A percentile compares a stretch with the other conserved stretches of the same genome.
These are phyloP conservation scores for Monilinia laxa DNA, from an alignment of 2,329 filamentous ascomycete species.

Conservation along the genomic window DNA sequence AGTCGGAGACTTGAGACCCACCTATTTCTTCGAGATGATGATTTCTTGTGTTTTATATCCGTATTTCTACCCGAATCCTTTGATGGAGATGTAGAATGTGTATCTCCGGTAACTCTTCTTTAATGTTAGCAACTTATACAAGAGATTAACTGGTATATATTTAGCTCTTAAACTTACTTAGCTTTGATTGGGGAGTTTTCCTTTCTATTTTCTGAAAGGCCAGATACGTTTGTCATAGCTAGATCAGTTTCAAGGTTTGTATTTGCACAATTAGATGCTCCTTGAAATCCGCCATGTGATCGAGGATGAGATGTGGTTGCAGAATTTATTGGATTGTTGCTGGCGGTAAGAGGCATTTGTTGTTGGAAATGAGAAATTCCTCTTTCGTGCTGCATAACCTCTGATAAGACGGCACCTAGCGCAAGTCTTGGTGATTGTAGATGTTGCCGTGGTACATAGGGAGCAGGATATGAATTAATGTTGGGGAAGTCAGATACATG, in stretches of 20 bases:
- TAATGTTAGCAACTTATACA: neutral
- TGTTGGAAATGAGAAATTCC: constrained; percentile 16
- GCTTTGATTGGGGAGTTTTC: constrained; percentile 22
- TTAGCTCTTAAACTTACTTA: neutral
- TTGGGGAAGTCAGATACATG: neutral
- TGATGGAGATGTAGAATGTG: neutral
- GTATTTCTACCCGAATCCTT: neutral
- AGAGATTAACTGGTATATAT: neutral
- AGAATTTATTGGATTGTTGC: neutral
- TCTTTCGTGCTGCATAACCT: constrained; percentile 22
- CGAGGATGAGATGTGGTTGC: neutral
- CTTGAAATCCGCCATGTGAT: neutral
- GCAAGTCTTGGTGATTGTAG: neutral
- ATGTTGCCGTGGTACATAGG: neutral
- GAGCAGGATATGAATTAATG: neutral
- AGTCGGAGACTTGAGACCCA: constrained; percentile 8
- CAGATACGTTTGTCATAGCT: neutral
- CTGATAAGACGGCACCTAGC: constrained; percentile 8
- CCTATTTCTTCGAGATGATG: constrained; percentile 21
- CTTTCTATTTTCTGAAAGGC: constrained; percentile 3
- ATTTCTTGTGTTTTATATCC: constrained; percentile 17
- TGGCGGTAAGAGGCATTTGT: constrained; percentile 6
- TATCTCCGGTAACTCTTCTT: neutral
- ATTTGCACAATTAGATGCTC: neutral
- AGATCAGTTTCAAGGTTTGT: neutral